Evolutionary conservation across 345 rosid species (phyloP).

Genomic region (Syzygium jambos): DNA sequence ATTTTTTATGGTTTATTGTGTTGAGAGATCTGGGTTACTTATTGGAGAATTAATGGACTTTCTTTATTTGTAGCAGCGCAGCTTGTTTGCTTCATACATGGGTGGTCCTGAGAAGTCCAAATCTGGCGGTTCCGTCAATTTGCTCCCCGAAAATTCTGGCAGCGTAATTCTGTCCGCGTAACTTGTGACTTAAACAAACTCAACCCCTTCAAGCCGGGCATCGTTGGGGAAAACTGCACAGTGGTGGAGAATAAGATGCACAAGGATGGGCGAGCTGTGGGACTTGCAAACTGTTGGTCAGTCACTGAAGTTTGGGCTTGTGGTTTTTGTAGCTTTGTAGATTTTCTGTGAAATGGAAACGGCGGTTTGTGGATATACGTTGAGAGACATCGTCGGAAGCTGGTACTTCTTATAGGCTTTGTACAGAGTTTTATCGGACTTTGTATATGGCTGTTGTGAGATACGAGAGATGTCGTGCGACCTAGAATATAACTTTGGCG

Average conservation of each 20-base stretch:
- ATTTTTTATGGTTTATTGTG: not conserved
- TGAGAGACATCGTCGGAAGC: not conserved
- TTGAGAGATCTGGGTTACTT: not conserved
- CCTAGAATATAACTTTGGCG: not conserved
- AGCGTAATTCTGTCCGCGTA: not conserved
- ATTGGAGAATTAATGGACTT: not conserved
- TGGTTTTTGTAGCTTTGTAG: not conserved
- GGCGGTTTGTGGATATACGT: not conserved
- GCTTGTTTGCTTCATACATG: slow-evolving; percentile 22
- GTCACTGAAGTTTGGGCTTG: not conserved
- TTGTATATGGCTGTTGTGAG: not conserved
- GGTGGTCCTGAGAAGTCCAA: slow-evolving; percentile 8
- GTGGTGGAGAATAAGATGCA: not conserved
- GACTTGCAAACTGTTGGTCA: not conserved
- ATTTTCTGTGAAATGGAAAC: not conserved
- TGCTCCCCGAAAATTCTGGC: slow-evolving; percentile 11
- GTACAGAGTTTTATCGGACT: not conserved
- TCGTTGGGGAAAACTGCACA: not conserved
- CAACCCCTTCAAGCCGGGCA: not conserved
- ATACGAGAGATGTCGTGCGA: not conserved
- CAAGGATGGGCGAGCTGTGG: not conserved
- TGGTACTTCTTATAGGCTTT: not conserved
- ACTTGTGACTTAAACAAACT: not conserved
- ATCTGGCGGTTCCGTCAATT: not conserved
- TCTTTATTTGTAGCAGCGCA: slow-evolving; percentile 23